Evolutionary conservation across 208 protist genomes (phyloP), one percentile per base, ranked within the genome.

Genomic region (Leptomonas seymouri): DNA sequence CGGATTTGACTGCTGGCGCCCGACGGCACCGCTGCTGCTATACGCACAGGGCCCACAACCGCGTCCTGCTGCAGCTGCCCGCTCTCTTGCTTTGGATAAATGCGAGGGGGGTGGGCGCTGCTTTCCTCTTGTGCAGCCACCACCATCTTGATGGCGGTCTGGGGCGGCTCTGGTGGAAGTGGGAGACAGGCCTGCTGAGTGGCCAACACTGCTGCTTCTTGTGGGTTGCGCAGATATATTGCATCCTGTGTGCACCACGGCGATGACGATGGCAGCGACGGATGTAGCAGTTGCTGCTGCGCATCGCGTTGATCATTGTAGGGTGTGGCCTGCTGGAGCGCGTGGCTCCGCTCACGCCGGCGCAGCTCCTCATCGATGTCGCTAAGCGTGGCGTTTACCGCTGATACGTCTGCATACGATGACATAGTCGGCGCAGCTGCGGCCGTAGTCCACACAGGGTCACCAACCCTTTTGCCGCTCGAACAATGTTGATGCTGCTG

Each of bases 291-390:
- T 15, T 15, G 18, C 12, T 3, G 18, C 3, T 4, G 11, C 44
- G 11, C 14, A 14, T 48, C 44, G 16, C 44, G 44, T 16, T 16
- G 11, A 48, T 4, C 9, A 28, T 30, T 14, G 9, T 39, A 8
- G 14, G 2, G 9, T 8, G 23, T 23, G 3, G 23, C 8, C n/a
- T 14, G 51, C n/a, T 41, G 6, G 27, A 15, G 34, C 5, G 21
- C 56, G 20, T 25, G 27, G 3, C 60, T 55, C 18, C 30, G 34
- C 34, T 62, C 58, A 0, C 61, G 69, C 28, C 69, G 59, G 2
- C 18, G 50, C 42, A 67, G 53, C 45, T 67, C 69, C 11, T 15
- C 11, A 28, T 75, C 69, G 21, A 67, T 63, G 44, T 58, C 41
- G 44, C 49, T 21, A 4, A 68, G 53, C 4, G 69, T 75, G 18